Percentiles rank a stretch among this genome's conserved stretches.
These are phyloP conservation scores for Cladophialophora exuberans DNA, from an alignment of 2,329 filamentous ascomycete genomes.

Conservation along the genomic window DNA sequence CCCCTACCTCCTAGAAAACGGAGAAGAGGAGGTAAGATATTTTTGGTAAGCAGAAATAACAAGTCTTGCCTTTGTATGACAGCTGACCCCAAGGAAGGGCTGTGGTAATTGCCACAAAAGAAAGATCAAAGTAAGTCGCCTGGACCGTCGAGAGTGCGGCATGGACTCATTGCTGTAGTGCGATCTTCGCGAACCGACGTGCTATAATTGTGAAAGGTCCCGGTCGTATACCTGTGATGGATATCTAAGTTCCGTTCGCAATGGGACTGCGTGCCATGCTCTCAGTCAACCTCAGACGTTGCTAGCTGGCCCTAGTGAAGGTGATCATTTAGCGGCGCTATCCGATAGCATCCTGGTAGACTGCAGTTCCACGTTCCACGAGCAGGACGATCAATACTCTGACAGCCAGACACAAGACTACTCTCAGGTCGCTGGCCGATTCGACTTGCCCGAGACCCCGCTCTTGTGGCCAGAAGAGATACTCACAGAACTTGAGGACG, in stretches of 20 bases:
- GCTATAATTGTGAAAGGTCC: slow-evolving; percentile 7
- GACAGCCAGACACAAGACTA: background rate
- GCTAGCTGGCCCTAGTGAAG: background rate
- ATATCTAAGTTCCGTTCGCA: background rate
- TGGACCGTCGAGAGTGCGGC: background rate
- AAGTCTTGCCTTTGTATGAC: too few species aligned
- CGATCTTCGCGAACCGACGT: slow-evolving; percentile 6
- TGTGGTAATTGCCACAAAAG: slow-evolving; percentile 5
- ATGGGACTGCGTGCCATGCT: background rate
- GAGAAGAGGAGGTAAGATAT: background rate
- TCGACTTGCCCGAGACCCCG: background rate
- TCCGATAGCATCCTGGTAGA: background rate
- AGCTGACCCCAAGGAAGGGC: background rate
- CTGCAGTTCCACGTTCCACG: background rate
- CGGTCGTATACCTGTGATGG: slow-evolving; percentile 6
- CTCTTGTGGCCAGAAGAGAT: background rate
- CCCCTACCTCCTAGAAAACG: background rate
- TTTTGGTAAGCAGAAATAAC: background rate
- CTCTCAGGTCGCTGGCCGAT: background rate
- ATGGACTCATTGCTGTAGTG: background rate
- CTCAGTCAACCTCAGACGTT: background rate
- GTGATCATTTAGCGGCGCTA: background rate
- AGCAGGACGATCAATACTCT: background rate
- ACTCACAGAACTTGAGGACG: background rate
- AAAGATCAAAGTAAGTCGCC: slow-evolving; percentile 13